Base-by-base conservation (phyloP, 192 early-diverging fungal species). In the Coemansia sp. region DNA sequence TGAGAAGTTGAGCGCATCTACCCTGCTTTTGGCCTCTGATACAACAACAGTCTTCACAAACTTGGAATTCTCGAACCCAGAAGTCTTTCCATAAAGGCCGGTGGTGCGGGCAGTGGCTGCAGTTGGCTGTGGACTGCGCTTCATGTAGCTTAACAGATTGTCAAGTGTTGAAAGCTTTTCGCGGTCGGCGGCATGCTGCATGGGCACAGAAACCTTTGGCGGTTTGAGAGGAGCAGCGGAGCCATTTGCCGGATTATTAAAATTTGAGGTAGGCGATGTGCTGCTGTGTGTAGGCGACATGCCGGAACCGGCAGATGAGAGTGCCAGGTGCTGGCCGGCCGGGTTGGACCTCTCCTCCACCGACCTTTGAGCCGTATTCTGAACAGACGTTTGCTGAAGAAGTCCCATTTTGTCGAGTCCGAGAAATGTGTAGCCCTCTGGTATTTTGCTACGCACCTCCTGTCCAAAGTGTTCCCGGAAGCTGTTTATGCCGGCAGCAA, bases 381-480 rank as follows among this genome's bases (percentile, higher is more conserved):
- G 19, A 10, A 43, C 19, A 54, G 22, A 6, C 11, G 22, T 26
- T 66, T 54, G 49, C 42, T 41, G 65, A 21, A 26, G 18, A 37
- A 58, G 32, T 8, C 12, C 52, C 12, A 59, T 60, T 46, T 66
- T 76, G 49, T 76, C 65, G 11, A 60, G 68, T 11, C 68, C 74
- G 5, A 82, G 68, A 48, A 82, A 82, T 39, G 80, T 74, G 66
- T 76, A 77, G n/a, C 80, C 80, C 55, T 82, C 80, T 32, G 63
- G 10, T 10, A 60, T 71, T 64, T 55, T 66, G 51, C 61, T 61
- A 37, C 64, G 61, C 5, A 71, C 68, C 10, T 73, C 68, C 32
- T 59, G 71, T 13, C 80, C 80, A 82, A 69, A 82, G 71, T 77
- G 74, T 63, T 74, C 65, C n/a, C 72, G 65, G 43, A 82, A 82